Base-by-base conservation (phyloP, 495 filamentous ascomycete species). In the Niebla homalea region DNA sequence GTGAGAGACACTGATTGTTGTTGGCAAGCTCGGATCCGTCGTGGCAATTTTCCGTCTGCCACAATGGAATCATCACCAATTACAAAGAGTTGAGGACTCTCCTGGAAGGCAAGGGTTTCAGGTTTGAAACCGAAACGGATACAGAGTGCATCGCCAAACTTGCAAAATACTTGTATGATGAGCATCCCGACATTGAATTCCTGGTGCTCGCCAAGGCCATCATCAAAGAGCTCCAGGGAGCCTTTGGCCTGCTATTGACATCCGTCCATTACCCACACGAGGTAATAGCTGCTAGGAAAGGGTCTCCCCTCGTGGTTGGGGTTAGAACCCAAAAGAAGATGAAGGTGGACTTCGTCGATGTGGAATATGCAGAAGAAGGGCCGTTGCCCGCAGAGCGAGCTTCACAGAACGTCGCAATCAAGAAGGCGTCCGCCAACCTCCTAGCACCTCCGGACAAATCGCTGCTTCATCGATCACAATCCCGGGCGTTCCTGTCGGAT, bases 41-140 rank as follows among this genome's bases (percentile, higher is more conserved):
- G 59, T 97, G 89, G 87, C 81, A 97, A 68, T 98, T 98, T 65
- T 78, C 88, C 51, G 84, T 98, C 59, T 90, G 96, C 39, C 92
- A 98, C 81, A 98, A 98, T 68, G 92, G 92, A 64, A 98, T 98
- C 75, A 98, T 98, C 72, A 98, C 92, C 72, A 98, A 98, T 76
- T 98, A 98, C 79, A 98, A 98, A 73, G 92, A 98, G 73, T 72
- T 98, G 59, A 94, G 90, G 80, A 84, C 85, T 49, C 76, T 98
- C 45, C 73, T 98, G 55, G 81, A 88, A 69, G 76, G 73, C 73
- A 98, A 96, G 75, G 93, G 93, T 55, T 95, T 95, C 76, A 81
- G 83, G 51, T 98, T 98, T 64, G 92, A 98, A 79, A 97, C 90
- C 23, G 89, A 98, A 72, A 98, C 92, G 41, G 92, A 98, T 62